phyloP scores from a whole-genome alignment of 495 filamentous ascomycete genomes.

The Aspergillus steynii region DNA sequence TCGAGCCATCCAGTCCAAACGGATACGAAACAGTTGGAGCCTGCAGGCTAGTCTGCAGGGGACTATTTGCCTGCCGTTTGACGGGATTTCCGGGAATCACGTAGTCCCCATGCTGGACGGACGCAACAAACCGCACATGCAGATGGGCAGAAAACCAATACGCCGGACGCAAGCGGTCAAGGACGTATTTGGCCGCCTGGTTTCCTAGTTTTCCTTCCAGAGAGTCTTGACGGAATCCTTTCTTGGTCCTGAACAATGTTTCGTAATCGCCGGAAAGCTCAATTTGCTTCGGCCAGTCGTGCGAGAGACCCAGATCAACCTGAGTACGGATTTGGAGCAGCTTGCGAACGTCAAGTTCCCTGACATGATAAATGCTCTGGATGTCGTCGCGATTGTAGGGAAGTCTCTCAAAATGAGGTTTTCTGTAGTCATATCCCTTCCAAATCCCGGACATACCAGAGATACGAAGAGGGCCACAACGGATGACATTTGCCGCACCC shows the following conservation, averaged over 20 bases:
- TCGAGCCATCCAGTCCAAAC: conserved; percentile 26
- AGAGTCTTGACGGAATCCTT: conserved; percentile 72
- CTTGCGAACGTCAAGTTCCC: conserved; percentile 89
- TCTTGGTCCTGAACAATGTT: conserved; percentile 67
- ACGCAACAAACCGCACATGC: conserved; percentile 80
- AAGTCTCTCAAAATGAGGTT: conserved; percentile 79
- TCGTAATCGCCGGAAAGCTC: conserved; percentile 69
- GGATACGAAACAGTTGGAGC: conserved; percentile 3
- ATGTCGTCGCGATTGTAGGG: conserved; percentile 75
- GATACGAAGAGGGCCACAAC: conserved; percentile 80
- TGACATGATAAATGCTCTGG: conserved; percentile 79
- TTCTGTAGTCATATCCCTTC: conserved; percentile 81
- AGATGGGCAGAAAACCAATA: conserved; percentile 96
- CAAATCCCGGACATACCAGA: conserved; percentile 92
- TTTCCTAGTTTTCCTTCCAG: conserved; percentile 71
- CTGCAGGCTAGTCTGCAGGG: background rate
- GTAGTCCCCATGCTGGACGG: conserved; percentile 60
- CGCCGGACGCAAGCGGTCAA: conserved; percentile 75
- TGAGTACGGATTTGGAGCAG: conserved; percentile 79
- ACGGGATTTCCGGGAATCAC: conserved; percentile 8
- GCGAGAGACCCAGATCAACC: conserved; percentile 86
- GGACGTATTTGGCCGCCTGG: conserved; percentile 69
- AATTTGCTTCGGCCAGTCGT: conserved; percentile 89
- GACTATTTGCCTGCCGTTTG: conserved; percentile 2
- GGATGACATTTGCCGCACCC: conserved; percentile 84